Base-by-base conservation (phyloP, 139 green algal species). In the Auxenochlorella protothecoides region DNA sequence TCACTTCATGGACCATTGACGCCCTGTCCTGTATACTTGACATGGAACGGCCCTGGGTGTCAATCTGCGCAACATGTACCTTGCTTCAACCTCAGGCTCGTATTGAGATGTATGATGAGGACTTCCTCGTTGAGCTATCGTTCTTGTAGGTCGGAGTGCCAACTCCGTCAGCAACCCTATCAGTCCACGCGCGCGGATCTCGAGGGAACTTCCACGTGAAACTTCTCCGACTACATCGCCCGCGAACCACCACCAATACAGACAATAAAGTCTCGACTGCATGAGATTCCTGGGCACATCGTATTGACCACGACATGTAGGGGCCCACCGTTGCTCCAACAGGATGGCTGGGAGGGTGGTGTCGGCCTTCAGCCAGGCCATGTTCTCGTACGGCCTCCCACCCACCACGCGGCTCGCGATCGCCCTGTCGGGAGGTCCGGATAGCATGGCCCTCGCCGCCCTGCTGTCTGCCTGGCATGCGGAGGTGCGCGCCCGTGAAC, bases 1-100 rank as follows among this genome's bases (percentile, higher is more conserved):
- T 71, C 79, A 87, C 53, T 92, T 94, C 73, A 83, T 94, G 74
- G 89, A 82, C 53, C 77, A 80, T 51, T 65, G 27, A 44, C 27
- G 15, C 63, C 57, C 61, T 68, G 52, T 66, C 75, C 59, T 65
- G 5, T 63, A 59, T 71, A 59, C 11, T 51, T 66, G 57, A 9
- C 9, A 62, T 62, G 57, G 57, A 11, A 62, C 9, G 11, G 27
- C 27, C 27, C 27, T 44, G 27, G 27, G 27, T 1, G 27, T 44
- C 27, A 44, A 44, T 44, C 27, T 44, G 27, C 27, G 27, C 27
- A 44, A 44, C 27, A 44, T 44, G 27, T 44, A 44, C 27, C 27
- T 44, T 44, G 57, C 65, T 44, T 69, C 65, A 6, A 16, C 3
- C 65, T 6, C 27, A 10, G 13, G 7, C 6, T 14, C 65, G 9